These are phyloP conservation scores for Takakia lepidozioides DNA, from an alignment of 225 moss, liverwort and hornwort species.

Conservation along the genomic window DNA sequence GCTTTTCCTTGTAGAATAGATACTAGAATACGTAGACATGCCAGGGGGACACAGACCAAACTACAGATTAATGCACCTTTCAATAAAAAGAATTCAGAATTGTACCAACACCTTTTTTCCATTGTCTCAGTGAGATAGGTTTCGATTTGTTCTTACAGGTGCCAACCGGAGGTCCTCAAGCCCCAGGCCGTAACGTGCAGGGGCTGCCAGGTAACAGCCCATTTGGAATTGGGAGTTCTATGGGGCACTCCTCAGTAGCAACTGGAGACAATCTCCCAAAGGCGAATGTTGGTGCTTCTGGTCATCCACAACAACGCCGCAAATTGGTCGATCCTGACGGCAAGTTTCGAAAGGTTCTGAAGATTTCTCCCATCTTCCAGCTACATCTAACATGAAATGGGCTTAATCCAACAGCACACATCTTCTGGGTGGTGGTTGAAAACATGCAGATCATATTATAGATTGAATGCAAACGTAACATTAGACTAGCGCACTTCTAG, in stretches of 20 bases:
- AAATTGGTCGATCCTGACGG: conserved; percentile 88
- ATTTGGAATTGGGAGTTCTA: conserved; percentile 8
- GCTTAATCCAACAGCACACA: too few species aligned
- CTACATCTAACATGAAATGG: too few species aligned
- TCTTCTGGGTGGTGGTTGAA: too few species aligned
- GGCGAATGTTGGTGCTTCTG: conserved; percentile 32
- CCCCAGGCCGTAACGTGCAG: conserved; percentile 34
- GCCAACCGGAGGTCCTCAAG: conserved; percentile 23
- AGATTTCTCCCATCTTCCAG: neutral
- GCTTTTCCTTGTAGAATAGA: too few species aligned
- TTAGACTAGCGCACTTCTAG: too few species aligned
- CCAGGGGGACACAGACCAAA: too few species aligned
- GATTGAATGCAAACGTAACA: too few species aligned
- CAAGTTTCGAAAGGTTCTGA: conserved; percentile 72
- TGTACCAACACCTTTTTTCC: neutral
- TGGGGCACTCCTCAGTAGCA: conserved; percentile 8
- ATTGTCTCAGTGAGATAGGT: neutral
- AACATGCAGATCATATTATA: too few species aligned
- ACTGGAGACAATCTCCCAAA: conserved; percentile 32
- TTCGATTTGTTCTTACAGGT: conserved; percentile 13
- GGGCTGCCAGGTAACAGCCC: conserved; percentile 19
- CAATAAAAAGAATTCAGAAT: too few species aligned
- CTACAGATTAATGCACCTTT: too few species aligned
- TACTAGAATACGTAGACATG: too few species aligned
- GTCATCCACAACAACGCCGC: conserved; percentile 79